Percentiles rank a stretch among this genome's conserved stretches.
These are phyloP conservation scores for Paraconiothyrium brasiliense DNA, from an alignment of 2,329 filamentous ascomycete genomes.

Conservation along the genomic window DNA sequence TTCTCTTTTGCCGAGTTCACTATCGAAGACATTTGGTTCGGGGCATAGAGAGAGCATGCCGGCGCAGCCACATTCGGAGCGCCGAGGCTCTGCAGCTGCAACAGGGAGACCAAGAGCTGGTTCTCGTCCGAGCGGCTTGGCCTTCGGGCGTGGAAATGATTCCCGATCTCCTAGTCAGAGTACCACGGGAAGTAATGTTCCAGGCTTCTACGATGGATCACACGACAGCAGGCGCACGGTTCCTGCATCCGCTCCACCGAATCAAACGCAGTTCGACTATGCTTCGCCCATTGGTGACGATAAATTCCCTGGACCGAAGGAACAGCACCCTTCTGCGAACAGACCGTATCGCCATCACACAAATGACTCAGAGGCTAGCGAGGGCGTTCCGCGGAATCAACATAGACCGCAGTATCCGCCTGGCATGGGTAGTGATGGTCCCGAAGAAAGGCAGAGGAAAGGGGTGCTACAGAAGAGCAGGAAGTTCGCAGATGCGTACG, in stretches of 20 bases:
- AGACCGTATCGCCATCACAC: slow-evolving; percentile 40
- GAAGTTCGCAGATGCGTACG: slow-evolving; percentile 87
- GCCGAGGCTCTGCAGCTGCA: slow-evolving; percentile 42
- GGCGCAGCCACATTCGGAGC: slow-evolving; percentile 45
- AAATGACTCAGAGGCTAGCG: slow-evolving; percentile 49
- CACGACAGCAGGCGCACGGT: slow-evolving; percentile 41
- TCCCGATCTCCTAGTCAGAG: slow-evolving; percentile 57
- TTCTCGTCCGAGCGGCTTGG: slow-evolving; percentile 50
- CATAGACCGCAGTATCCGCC: slow-evolving; percentile 52
- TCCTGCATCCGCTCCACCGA: slow-evolving; percentile 46
- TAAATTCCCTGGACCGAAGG: slow-evolving; percentile 46
- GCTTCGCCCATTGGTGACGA: slow-evolving; percentile 43
- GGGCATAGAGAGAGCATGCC: slow-evolving; percentile 48
- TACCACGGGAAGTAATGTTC: slow-evolving; percentile 55
- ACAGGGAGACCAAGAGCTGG: slow-evolving; percentile 35
- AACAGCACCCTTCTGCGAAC: slow-evolving; percentile 41
- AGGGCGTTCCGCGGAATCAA: slow-evolving; percentile 32
- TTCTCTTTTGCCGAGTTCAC: slow-evolving; percentile 60
- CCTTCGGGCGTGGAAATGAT: slow-evolving; percentile 53
- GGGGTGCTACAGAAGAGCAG: slow-evolving; percentile 84
- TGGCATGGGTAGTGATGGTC: slow-evolving; percentile 47
- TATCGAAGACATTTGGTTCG: slow-evolving; percentile 56
- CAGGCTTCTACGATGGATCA: slow-evolving; percentile 54
- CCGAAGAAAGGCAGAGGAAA: slow-evolving; percentile 34
- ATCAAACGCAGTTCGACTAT: slow-evolving; percentile 49